Evolutionary conservation across 768 basidiomycete genomes (phyloP), one percentile per base, ranked within the genome.

Genomic region (Suillus plorans): DNA sequence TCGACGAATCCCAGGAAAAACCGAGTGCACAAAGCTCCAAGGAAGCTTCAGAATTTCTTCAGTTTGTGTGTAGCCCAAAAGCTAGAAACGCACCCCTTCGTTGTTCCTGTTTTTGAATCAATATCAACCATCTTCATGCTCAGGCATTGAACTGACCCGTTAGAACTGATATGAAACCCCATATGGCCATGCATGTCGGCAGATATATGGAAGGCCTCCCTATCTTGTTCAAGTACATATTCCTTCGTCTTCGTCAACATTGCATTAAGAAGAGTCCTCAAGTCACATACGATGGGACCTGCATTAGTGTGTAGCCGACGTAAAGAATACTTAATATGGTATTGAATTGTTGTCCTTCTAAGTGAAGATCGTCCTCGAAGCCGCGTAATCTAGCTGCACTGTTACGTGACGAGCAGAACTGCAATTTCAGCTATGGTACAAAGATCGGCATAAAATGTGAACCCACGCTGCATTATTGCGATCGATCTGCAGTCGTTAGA

Each of bases 1-100:
- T 86, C 86, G n/a, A 86, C 80, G 67, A 89, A 89, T 44, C 93
- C 94, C 41, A 94, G 81, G 73, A 90, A 84, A 76, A 94, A 94
- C 25, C 92, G 83, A 0, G 87, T 87, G 14, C 86, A 74, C 13
- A 92, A 80, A 8, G 84, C 89, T 25, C 86, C 84, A n/a, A 79
- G 73, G 67, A 88, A 95, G 73, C 86, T 87, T 73, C 37, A 37
- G 28, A 52, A 64, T 5, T 36, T 9, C 25, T 69, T 42, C 65
- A 64, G 56, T 20, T 41, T 28, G 10, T n/a, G 53, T 6, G 63
- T 49, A 42, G 2, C 7, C 52, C 8, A 34, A 9, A 56, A 60
- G 41, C 44, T 34, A 34, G 50, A 16, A 14, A 65, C 65, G 52
- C 67, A 80, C 76, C 78, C 77, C 42, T 78, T 78, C 5, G 83